Percentiles rank a stretch among this genome's conserved stretches.
Conservation (phyloP, 495 filamentous ascomycete species). For the Aspergillus mulundensis region DNA sequence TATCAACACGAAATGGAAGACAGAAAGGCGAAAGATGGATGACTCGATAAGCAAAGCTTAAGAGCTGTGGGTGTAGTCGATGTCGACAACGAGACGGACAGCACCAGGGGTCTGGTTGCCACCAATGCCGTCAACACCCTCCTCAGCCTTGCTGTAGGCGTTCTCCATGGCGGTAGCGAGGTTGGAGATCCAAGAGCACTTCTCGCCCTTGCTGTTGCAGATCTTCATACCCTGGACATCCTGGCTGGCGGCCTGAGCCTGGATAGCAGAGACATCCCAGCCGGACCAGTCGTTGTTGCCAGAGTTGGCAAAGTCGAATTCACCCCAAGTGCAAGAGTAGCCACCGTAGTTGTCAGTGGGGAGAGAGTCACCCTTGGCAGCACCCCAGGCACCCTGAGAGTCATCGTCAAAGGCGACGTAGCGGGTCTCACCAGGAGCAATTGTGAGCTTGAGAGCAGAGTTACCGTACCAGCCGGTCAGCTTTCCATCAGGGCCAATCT, state of each 20-base stretch:
- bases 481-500: slow-evolving; percentile 33
- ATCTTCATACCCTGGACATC: slow-evolving; percentile 42
- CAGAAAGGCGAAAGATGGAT: background rate
- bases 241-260: slow-evolving; percentile 28
- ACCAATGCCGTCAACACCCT: slow-evolving; percentile 26
- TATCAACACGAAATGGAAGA: background rate
- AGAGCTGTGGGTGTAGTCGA: slow-evolving; percentile 25
- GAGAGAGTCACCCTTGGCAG: slow-evolving; percentile 27
- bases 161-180: slow-evolving; percentile 22
- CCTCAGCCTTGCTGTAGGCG: slow-evolving; percentile 34
- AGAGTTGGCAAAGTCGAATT: slow-evolving; percentile 50
- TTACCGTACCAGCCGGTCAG: slow-evolving; percentile 40
- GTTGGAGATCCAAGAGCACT: slow-evolving; percentile 36
- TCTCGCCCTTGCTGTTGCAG: slow-evolving; percentile 26
- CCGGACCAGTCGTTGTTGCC: slow-evolving; percentile 43
- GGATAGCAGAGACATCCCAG: slow-evolving; percentile 55
- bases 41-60: background rate
- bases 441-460: slow-evolving; percentile 37
- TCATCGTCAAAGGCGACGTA: slow-evolving; percentile 48
- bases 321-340: slow-evolving; percentile 49
- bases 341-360: slow-evolving; percentile 28
- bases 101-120: slow-evolving; percentile 18
- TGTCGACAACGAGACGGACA: slow-evolving; percentile 32
- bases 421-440: slow-evolving; percentile 34
- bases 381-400: slow-evolving; percentile 40